These are phyloP conservation scores for Ottelia alismoides DNA, from an alignment of 106 monocot species.

Conservation along the genomic window DNA sequence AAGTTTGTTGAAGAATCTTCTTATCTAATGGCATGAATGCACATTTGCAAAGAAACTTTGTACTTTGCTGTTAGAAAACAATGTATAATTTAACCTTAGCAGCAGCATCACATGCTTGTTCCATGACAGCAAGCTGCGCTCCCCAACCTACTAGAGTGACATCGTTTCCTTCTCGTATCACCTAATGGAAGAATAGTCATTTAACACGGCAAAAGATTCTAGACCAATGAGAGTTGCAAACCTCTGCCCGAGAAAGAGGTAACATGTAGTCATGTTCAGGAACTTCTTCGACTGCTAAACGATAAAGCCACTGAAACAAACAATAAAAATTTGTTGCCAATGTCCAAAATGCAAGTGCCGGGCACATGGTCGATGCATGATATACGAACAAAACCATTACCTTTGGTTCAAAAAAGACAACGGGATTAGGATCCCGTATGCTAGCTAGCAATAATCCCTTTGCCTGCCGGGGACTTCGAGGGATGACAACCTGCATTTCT, in stretches of 20 bases:
- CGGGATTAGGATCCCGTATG: conserved; percentile 95
- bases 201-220: not conserved
- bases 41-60: not conserved
- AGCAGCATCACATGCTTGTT: conserved; percentile 86
- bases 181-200: conserved; percentile 20
- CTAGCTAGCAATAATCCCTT: conserved; percentile 78
- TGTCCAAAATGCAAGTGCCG: not conserved
- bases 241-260: conserved; percentile 90
- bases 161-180: conserved; percentile 83
- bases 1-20: no score
- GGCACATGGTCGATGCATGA: not conserved
- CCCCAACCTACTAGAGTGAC: conserved; percentile 99
- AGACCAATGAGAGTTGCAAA: conserved; percentile 4
- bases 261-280: conserved; percentile 91
- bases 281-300: conserved; percentile 92
- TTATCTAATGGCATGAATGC: no score
- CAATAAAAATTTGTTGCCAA: not conserved
- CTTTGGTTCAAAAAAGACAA: conserved; percentile 98
- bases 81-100: conserved; percentile 52
- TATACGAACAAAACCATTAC: conserved; percentile 13
- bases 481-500: conserved; percentile 87
- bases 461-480: conserved; percentile 83
- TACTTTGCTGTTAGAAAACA: not conserved
- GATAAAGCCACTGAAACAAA: conserved; percentile 66
- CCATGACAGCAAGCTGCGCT: conserved; percentile 78